Conservation (phyloP, 768 basidiomycete species). For the Trametes cinnabarina region DNA sequence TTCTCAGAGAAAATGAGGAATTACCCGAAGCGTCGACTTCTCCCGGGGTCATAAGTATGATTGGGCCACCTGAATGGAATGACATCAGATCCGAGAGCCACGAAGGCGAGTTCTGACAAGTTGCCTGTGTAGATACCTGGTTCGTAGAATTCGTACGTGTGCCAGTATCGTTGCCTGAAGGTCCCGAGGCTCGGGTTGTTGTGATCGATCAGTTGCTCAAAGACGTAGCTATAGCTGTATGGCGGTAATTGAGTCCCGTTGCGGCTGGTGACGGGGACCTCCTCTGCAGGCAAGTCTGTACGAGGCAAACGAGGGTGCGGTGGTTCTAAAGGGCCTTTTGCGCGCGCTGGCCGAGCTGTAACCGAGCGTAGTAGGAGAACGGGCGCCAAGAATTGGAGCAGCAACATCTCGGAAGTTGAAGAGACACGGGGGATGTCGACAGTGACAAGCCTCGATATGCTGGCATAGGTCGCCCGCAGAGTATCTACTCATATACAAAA, state of each 20-base stretch:
- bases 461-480: not conserved
- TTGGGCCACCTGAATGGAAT: conserved; percentile 44
- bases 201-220: conserved; percentile 53
- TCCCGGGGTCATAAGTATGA: conserved; percentile 66
- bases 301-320: conserved; percentile 3
- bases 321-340: not conserved
- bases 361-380: not conserved
- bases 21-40: conserved; percentile 53
- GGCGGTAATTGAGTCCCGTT: conserved; percentile 24
- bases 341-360: not conserved
- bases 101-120: conserved; percentile 13
- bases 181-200: conserved; percentile 56
- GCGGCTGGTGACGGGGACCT: conserved; percentile 12
- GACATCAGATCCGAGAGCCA: not conserved
- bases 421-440: not conserved
- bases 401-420: not conserved
- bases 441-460: not conserved
- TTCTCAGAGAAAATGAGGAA: conserved; percentile 1
- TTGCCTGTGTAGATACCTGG: too few species aligned
- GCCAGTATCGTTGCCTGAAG: conserved; percentile 72
- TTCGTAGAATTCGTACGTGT: conserved; percentile 63
- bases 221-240: conserved; percentile 41
- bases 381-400: not conserved
- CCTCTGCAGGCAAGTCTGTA: not conserved
- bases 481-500: not conserved